Base-by-base conservation (phyloP, 352 stramenopile species). In the Globisporangium canariense region DNA sequence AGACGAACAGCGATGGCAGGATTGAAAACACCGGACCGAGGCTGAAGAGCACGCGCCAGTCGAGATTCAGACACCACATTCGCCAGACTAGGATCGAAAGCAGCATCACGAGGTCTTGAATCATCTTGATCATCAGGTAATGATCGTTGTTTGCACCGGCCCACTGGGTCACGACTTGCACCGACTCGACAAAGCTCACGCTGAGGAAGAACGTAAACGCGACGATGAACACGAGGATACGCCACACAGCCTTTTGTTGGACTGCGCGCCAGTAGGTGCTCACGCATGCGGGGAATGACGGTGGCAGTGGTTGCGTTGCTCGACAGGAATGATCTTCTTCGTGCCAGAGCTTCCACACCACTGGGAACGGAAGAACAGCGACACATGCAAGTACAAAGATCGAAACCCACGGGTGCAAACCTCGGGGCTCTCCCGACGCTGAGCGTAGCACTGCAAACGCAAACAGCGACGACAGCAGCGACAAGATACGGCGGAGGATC, bases 181-280 rank as follows among this genome's bases (percentile, higher is more conserved):
- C 40, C 0, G 70, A 71, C 6, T 69, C 60, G 20, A 34, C 65
- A 62, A 86, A 80, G 0, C 58, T 54, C 30, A 86, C 73, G 22
- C 49, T 41, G 32, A 70, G 66, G 49, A 86, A 83, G 0, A 86
- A 38, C 1, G 71, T 78, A 60, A 81, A 84, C 34, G 75, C 66
- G 38, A 63, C 74, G 13, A 73, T 62, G 62, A 86, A 86, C 2
- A 52, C 50, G 34, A 86, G 13, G 5, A 79, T 68, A 5, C 65
- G 73, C 75, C 78, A 84, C 58, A 83, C 67, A 0, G 76, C 78
- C 49, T 82, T 83, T 56, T 84, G 75, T 53, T 83, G 75, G 62
- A 84, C 71, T 58, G 80, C 73, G 50, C 71, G 73, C 78, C 74
- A 83, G 70, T 58, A 58, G 16, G 30, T 30, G 66, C 64, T 8